Conservation (phyloP, 2,329 filamentous ascomycete genomes). For the Fusarium decemcellulare region DNA sequence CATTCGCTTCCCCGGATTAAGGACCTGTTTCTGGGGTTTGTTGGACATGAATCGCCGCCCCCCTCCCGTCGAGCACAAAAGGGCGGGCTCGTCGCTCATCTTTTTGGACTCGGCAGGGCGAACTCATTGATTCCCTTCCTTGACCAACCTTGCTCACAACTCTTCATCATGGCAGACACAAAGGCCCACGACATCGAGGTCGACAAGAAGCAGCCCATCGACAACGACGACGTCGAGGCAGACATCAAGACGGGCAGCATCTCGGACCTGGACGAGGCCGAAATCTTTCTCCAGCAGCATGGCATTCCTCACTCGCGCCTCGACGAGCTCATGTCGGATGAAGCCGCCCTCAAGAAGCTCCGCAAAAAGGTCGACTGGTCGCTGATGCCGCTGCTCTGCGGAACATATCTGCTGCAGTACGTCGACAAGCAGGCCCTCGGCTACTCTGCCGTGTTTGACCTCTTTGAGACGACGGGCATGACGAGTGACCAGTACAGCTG, state of each 20-base stretch:
- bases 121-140: constrained; percentile 1
- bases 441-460: constrained; percentile 69
- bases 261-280: constrained; percentile 46
- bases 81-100: constrained; percentile 13
- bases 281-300: constrained; percentile 46
- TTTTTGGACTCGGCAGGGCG: background rate
- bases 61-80: constrained; percentile 33
- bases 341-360: constrained; percentile 44
- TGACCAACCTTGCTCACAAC: background rate
- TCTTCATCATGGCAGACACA: constrained; percentile 31
- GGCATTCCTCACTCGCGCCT: constrained; percentile 42
- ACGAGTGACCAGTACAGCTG: constrained; percentile 64
- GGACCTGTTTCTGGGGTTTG: constrained; percentile 18
- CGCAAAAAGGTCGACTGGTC: constrained; percentile 63
- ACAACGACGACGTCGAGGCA: constrained; percentile 41
- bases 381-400: constrained; percentile 65
- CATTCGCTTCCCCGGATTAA: constrained; percentile 40
- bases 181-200: constrained; percentile 37
- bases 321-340: constrained; percentile 44
- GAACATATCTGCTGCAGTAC: constrained; percentile 67
- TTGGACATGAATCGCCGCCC: constrained; percentile 30
- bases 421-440: constrained; percentile 69
- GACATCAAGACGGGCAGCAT: constrained; percentile 42
- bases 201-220: constrained; percentile 42
- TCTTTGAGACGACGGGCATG: constrained; percentile 64